phyloP scores from a whole-genome alignment of 208 protist species.

The Trypanosoma rangeli region DNA sequence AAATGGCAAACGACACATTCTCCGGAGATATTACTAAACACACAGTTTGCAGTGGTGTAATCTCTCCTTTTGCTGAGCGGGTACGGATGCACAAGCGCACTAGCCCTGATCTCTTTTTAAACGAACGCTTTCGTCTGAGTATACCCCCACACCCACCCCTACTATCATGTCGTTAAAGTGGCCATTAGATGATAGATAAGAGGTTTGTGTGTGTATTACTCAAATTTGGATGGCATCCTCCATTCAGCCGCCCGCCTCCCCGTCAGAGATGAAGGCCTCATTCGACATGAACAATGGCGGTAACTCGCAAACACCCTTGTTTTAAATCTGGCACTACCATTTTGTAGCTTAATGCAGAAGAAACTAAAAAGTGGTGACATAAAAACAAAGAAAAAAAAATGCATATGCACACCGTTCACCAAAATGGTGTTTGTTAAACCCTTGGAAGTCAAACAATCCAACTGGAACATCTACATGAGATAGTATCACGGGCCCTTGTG shows the following conservation, averaged over 20 bases:
- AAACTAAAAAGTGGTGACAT: background rate
- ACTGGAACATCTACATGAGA: background rate
- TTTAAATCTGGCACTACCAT: background rate
- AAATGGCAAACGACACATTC: background rate
- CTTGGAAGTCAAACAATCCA: background rate
- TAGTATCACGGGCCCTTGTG: background rate
- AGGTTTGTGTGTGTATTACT: background rate
- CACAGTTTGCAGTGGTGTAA: too few species aligned
- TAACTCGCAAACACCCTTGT: background rate
- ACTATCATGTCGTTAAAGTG: background rate
- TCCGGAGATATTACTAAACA: too few species aligned
- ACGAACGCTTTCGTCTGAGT: too few species aligned
- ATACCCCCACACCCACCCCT: background rate
- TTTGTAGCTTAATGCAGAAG: background rate
- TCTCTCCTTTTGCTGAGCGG: background rate
- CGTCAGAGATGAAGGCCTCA: background rate
- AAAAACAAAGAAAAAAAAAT: background rate
- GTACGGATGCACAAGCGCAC: background rate
- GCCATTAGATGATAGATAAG: background rate
- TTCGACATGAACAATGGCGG: background rate
- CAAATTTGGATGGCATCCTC: background rate
- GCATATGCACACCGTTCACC: background rate
- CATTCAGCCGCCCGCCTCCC: background rate
- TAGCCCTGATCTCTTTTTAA: too few species aligned
- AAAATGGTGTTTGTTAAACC: background rate